phyloP scores from a whole-genome alignment of 805 yeast species.

The Saturnispora galanensis region DNA sequence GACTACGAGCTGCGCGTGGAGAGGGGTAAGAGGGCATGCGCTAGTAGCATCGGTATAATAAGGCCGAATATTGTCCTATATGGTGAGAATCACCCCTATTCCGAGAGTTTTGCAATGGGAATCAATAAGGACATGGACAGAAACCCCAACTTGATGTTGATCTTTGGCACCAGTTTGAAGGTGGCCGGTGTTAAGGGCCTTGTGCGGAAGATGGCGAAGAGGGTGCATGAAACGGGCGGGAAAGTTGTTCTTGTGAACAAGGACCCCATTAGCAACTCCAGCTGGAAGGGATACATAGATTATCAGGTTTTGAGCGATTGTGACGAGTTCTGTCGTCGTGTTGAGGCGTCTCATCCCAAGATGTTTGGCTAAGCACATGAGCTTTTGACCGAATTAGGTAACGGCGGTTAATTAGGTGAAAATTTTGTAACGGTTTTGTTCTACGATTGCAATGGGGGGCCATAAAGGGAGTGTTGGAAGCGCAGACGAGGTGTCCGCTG shows the following conservation, averaged over 20 bases:
- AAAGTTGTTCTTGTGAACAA: conserved; percentile 68
- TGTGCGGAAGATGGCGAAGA: conserved; percentile 57
- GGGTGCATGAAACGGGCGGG: conserved; percentile 70
- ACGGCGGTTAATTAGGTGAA: too few species aligned
- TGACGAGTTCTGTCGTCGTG: conserved; percentile 62
- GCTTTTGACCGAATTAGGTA: too few species aligned
- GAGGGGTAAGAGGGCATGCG: conserved; percentile 66
- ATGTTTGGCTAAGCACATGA: conserved; percentile 24
- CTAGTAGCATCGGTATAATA: conserved; percentile 62
- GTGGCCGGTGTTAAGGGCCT: conserved; percentile 83
- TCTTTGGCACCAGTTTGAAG: conserved; percentile 86
- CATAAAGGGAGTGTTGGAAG: too few species aligned
- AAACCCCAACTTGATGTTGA: conserved; percentile 70
- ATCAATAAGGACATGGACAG: conserved; percentile 53
- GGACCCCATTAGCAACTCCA: conserved; percentile 46
- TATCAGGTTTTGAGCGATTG: conserved; percentile 74
- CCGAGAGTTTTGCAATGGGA: conserved; percentile 69
- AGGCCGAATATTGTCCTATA: conserved; percentile 87
- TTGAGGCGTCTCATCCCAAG: conserved; percentile 48
- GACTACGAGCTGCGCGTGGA: conserved; percentile 45
- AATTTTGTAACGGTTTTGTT: too few species aligned
- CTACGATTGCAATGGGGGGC: too few species aligned
- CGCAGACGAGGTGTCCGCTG: neutral
- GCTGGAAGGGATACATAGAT: conserved; percentile 69
- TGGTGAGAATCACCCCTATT: conserved; percentile 88